Evolutionary conservation across 192 early-diverging fungal genomes (phyloP).

Genomic region (Neocallimastix lanati): DNA sequence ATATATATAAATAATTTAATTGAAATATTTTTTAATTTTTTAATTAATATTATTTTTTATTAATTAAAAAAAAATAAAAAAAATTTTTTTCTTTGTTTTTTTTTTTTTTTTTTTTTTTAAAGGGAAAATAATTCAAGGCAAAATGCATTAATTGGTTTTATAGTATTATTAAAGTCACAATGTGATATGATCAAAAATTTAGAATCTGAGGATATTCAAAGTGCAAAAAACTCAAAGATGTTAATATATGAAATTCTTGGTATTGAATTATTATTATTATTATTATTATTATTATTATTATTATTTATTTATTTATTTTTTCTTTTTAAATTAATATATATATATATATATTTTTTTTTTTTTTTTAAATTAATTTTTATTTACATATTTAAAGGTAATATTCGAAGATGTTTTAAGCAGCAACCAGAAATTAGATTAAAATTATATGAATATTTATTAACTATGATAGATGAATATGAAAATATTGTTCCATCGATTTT

Average conservation of each 20-base stretch:
- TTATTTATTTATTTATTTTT: too few relatives aligned
- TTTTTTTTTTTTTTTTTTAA: too few relatives aligned
- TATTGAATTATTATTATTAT: neutral
- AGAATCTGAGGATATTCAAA: neutral
- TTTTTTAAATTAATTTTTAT: too few relatives aligned
- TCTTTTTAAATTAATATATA: too few relatives aligned
- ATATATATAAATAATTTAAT: too few relatives aligned
- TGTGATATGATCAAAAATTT: neutral
- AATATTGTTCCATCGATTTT: neutral
- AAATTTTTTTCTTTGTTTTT: too few relatives aligned
- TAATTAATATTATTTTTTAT: too few relatives aligned
- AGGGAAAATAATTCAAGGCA: neutral
- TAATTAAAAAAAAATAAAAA: too few relatives aligned
- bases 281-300: too few relatives aligned
- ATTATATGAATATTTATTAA: neutral
- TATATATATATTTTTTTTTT: too few relatives aligned
- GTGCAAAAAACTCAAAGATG: neutral
- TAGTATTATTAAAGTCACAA: neutral
- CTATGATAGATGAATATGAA: neutral
- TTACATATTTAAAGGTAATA: neutral
- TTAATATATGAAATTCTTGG: neutral
- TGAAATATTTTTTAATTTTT: too few relatives aligned
- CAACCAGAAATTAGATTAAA: neutral
- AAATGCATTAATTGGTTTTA: neutral
- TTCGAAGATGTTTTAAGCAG: neutral